These are phyloP conservation scores for Colletotrichum sp. DNA, from an alignment of 2,329 filamentous ascomycete genomes.

Conservation along the genomic window DNA sequence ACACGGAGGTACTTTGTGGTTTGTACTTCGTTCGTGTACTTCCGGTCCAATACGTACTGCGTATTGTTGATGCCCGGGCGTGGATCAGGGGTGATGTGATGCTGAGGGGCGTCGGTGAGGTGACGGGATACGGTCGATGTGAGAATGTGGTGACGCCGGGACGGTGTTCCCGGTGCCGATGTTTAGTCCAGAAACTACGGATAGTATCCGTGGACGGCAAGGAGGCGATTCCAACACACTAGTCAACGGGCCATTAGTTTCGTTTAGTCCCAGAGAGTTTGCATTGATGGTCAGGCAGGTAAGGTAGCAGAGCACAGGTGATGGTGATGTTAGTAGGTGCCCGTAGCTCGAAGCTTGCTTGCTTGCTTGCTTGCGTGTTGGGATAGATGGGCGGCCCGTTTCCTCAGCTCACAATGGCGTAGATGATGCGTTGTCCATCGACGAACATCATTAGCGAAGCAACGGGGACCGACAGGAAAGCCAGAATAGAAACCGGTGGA, in stretches of 20 bases:
- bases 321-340: too few relatives aligned
- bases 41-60: neutral
- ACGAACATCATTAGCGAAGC: neutral
- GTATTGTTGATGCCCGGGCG: neutral
- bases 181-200: neutral
- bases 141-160: neutral
- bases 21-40: neutral
- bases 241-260: neutral
- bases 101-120: conserved; percentile 8
- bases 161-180: conserved; percentile 1
- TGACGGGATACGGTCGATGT: neutral
- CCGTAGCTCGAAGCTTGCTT: too few relatives aligned
- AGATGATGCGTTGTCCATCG: neutral
- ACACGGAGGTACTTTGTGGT: neutral
- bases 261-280: neutral
- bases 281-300: neutral
- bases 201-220: neutral
- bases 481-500: neutral
- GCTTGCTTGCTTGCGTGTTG: too few relatives aligned
- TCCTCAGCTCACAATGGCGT: conserved; percentile 13
- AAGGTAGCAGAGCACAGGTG: too few relatives aligned
- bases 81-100: neutral
- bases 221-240: neutral
- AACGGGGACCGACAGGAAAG: neutral
- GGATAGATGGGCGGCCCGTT: neutral